Percentiles rank a stretch among this genome's conserved stretches.
These are phyloP conservation scores for Skeletonema menzelii DNA, from an alignment of 108 stramenopile species.

Conservation along the genomic window DNA sequence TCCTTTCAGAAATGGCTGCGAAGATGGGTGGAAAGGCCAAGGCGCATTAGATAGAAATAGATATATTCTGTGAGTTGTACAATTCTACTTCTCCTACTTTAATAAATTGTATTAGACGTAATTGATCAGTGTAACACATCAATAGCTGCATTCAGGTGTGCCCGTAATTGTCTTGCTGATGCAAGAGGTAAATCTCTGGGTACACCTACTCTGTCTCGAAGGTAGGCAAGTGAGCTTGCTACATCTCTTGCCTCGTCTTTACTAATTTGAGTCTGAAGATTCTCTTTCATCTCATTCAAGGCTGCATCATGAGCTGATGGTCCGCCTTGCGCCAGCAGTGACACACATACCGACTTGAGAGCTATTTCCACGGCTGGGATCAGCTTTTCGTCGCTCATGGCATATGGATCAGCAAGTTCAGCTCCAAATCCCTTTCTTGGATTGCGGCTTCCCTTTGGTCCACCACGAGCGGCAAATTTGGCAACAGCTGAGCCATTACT, in stretches of 20 bases:
- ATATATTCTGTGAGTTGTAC: neutral
- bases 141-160: slow-evolving; percentile 83
- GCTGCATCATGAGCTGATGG: slow-evolving; percentile 37
- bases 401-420: slow-evolving; percentile 83
- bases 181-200: slow-evolving; percentile 82
- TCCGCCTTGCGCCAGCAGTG: slow-evolving; percentile 49
- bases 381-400: slow-evolving; percentile 53
- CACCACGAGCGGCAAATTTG: slow-evolving; percentile 76
- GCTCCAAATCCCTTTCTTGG: slow-evolving; percentile 83
- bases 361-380: slow-evolving; percentile 59
- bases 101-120: neutral
- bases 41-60: slow-evolving; percentile 36
- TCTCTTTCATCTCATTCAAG: slow-evolving; percentile 32
- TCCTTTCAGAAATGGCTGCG: slow-evolving; percentile 82
- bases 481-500: slow-evolving; percentile 64
- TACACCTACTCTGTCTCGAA: slow-evolving; percentile 81
- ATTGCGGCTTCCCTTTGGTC: slow-evolving; percentile 70
- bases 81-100: neutral
- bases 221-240: slow-evolving; percentile 59
- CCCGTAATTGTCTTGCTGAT: slow-evolving; percentile 73
- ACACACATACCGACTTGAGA: slow-evolving; percentile 57
- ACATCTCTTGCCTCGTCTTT: slow-evolving; percentile 57
- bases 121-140: slow-evolving; percentile 35
- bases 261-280: slow-evolving; percentile 38
- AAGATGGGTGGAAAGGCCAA: slow-evolving; percentile 62